phyloP scores from a whole-genome alignment of 2,329 filamentous ascomycete species.

The Tricladium varicosporioides region DNA sequence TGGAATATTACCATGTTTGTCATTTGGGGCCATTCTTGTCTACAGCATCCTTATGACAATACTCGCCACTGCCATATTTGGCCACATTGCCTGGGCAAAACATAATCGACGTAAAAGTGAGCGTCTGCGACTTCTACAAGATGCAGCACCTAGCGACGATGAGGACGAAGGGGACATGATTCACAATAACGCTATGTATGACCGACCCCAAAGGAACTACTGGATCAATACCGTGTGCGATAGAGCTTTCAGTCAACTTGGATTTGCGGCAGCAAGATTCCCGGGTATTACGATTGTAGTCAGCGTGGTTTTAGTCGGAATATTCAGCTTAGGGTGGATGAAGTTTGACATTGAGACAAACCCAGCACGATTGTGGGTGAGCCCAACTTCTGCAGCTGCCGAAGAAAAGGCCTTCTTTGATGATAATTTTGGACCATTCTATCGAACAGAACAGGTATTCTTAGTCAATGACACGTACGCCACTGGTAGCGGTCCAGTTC shows the following conservation, averaged over 20 bases:
- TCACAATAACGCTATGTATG: conserved; percentile 71
- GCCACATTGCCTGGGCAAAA: conserved; percentile 72
- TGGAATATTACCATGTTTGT: conserved; percentile 85
- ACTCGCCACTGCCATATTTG: conserved; percentile 64
- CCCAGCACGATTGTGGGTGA: conserved; percentile 94
- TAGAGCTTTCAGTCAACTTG: conserved; percentile 74
- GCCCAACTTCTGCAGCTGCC: conserved; percentile 84
- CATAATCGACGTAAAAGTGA: conserved; percentile 75
- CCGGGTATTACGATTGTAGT: conserved; percentile 77
- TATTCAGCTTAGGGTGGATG: conserved; percentile 86
- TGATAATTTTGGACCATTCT: conserved; percentile 89
- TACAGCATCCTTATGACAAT: conserved; percentile 75
- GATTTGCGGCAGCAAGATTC: conserved; percentile 76
- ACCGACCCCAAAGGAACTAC: conserved; percentile 77
- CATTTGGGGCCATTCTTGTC: conserved; percentile 84
- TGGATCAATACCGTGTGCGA: conserved; percentile 82
- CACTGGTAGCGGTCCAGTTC: conserved; percentile 67
- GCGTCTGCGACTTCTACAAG: conserved; percentile 81
- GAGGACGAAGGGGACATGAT: conserved; percentile 90
- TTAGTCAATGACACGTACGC: conserved; percentile 79
- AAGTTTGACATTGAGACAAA: conserved; percentile 87
- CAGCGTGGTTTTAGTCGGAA: conserved; percentile 70
- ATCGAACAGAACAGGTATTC: conserved; percentile 89
- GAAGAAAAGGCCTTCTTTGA: conserved; percentile 95
- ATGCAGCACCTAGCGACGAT: conserved; percentile 80